Evolutionary conservation across 495 filamentous ascomycete species (phyloP).

Genomic region (Xylaria flabelliformis): DNA sequence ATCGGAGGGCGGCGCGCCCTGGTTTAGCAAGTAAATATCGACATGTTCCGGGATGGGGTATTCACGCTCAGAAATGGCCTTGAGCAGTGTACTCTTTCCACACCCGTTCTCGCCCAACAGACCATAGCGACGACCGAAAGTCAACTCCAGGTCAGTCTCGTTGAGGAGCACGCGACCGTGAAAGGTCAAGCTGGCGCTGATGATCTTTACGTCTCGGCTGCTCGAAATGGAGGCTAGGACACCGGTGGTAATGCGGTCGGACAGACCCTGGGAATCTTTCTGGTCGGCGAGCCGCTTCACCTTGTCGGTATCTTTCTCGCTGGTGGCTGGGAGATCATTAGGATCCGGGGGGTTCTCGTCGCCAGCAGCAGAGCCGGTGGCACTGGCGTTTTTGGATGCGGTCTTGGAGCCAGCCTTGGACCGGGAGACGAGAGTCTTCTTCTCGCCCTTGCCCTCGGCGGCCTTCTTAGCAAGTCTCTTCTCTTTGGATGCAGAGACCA

Average conservation of each 20-base stretch:
- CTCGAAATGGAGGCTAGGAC: slow-evolving; percentile 84
- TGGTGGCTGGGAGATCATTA: slow-evolving; percentile 72
- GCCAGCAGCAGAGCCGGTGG: slow-evolving; percentile 70
- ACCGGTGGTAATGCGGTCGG: slow-evolving; percentile 97
- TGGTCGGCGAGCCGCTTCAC: slow-evolving; percentile 77
- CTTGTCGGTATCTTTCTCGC: slow-evolving; percentile 73
- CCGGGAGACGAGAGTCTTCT: slow-evolving; percentile 71
- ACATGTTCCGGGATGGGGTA: slow-evolving; percentile 95
- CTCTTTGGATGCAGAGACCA: slow-evolving; percentile 97
- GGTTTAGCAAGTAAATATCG: slow-evolving; percentile 98
- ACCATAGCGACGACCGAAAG: slow-evolving; percentile 91
- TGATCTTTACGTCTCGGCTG: slow-evolving; percentile 95
- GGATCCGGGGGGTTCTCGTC: slow-evolving; percentile 68
- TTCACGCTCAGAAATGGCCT: slow-evolving; percentile 91
- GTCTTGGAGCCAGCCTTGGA: slow-evolving; percentile 72
- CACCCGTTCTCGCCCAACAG: slow-evolving; percentile 98
- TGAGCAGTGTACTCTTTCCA: slow-evolving; percentile 95
- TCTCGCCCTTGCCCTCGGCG: slow-evolving; percentile 71
- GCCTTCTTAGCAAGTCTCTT: slow-evolving; percentile 96
- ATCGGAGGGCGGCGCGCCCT: slow-evolving; percentile 90
- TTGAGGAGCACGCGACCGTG: slow-evolving; percentile 95
- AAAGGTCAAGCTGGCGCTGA: slow-evolving; percentile 91
- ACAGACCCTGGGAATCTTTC: slow-evolving; percentile 94
- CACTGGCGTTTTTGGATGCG: slow-evolving; percentile 67
- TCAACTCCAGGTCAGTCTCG: slow-evolving; percentile 91